Evolutionary conservation across 2,329 filamentous ascomycete genomes (phyloP), one percentile per base, ranked within the genome.

Genomic region (Trematosphaeria pertusa): DNA sequence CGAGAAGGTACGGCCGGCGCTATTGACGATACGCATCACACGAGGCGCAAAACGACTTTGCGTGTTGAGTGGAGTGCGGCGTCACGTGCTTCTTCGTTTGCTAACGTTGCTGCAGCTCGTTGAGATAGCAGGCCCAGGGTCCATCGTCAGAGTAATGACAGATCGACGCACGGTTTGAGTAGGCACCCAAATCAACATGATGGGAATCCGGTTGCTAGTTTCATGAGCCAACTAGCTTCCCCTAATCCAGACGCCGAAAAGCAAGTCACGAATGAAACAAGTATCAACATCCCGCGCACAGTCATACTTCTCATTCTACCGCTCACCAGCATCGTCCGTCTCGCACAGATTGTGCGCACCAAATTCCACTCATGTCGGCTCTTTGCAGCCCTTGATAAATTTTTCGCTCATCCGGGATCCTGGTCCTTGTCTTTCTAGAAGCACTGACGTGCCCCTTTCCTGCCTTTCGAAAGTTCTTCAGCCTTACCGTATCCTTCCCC

Each of bases 81-180:
- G 21, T 31, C 39, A 21, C 17, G 24, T 30, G 15, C 21, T 33
- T 7, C 15, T 21, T 40, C 39, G 19, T 44, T 19, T 28, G 36
- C 61, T 67, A 52, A 61, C 49, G 42, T 18, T 21, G 20, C 36
- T 22, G 43, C 56, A 79, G 82, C 83, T 97, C 53, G 91, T 97
- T 4, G 94, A 99, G 66, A 86, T 97, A 65, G 90, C 91, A 28
- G 94, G 94, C 18, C 80, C 91, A 59, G 94, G 94, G 34, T 76
- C 89, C 72, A 94, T 99, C 74, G 89, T 91, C 54, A 85, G 94
- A 63, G 91, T 91, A 58, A 97, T 99, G 92, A 94, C 91, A 32
- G 94, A 99, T 79, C 89, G 93, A 78, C 87, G 94, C 67, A 94
- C 88, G 63, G 93, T 95, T 62, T 96, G 77, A 71, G 48, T 40